phyloP scores from a whole-genome alignment of 164 flowering plant species.

The Chloranthus sessilifolius region DNA sequence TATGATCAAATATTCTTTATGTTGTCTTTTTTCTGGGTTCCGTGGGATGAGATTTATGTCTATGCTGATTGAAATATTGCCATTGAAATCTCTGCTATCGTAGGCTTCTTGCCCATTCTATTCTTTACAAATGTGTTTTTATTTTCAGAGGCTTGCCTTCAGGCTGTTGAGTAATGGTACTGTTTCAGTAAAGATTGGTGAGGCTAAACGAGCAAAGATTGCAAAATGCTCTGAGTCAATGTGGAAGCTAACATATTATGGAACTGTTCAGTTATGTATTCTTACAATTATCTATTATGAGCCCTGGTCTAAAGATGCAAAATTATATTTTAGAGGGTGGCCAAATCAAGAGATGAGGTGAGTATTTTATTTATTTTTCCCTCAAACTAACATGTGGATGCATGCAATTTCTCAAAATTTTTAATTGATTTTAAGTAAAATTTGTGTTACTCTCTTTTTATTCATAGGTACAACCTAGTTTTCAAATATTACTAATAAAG shows the following conservation, averaged over 20 bases:
- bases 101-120: too few species aligned
- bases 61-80: too few species aligned
- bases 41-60: too few species aligned
- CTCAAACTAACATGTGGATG: not conserved
- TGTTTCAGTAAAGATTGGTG: conserved; percentile 29
- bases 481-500: too few species aligned
- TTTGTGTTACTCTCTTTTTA: too few species aligned
- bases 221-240: conserved; percentile 79
- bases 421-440: too few species aligned
- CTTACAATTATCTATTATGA: conserved; percentile 46
- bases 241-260: conserved; percentile 91
- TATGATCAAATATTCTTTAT: too few species aligned
- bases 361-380: conserved; percentile 20
- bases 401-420: not conserved
- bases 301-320: conserved; percentile 69
- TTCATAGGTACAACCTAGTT: too few species aligned
- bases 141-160: conserved; percentile 60
- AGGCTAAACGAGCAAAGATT: conserved; percentile 49
- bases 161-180: conserved; percentile 44
- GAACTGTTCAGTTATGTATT: conserved; percentile 46
- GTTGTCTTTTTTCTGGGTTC: too few species aligned
- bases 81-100: too few species aligned
- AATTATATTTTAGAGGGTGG: conserved; percentile 70
- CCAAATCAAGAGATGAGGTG: conserved; percentile 85
- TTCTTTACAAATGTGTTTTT: too few species aligned